phyloP scores from a whole-genome alignment of 371 early-diverging fungal genomes.

The Mortierella sp. region DNA sequence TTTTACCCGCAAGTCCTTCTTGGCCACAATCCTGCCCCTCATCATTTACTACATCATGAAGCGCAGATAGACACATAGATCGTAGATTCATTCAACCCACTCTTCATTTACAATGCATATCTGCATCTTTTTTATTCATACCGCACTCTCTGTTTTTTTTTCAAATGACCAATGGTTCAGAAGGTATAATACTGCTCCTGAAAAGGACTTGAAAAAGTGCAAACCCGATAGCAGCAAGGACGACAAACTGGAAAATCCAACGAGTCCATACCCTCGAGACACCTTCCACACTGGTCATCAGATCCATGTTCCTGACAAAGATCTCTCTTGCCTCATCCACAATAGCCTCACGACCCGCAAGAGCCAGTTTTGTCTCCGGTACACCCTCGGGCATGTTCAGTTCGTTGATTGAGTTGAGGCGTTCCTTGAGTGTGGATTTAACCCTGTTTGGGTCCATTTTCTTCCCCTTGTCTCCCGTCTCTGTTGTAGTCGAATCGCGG shows the following conservation, averaged over 20 bases:
- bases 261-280: conserved; percentile 39
- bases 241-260: conserved; percentile 26
- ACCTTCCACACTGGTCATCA: conserved; percentile 38
- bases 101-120: background rate
- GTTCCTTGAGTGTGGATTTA: conserved; percentile 29
- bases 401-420: conserved; percentile 37
- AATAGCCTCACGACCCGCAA: conserved; percentile 19
- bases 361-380: conserved; percentile 13
- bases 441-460: conserved; percentile 42
- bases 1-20: conserved; percentile 16
- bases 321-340: conserved; percentile 44
- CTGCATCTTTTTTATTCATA: background rate
- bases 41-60: conserved; percentile 20
- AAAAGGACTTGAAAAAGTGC: conserved; percentile 27
- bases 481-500: conserved; percentile 11
- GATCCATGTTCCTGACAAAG: conserved; percentile 45
- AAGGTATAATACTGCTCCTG: background rate
- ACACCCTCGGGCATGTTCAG: conserved; percentile 9
- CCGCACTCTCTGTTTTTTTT: background rate
- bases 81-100: background rate
- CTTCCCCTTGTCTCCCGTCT: background rate
- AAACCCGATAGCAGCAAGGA: conserved; percentile 26
- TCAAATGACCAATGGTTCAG: conserved; percentile 1
- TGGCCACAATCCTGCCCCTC: conserved; percentile 19
- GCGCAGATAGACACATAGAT: conserved; percentile 6